Evolutionary conservation across 2,329 filamentous ascomycete species (phyloP).

Genomic region (Dryadomyces sulphureus): DNA sequence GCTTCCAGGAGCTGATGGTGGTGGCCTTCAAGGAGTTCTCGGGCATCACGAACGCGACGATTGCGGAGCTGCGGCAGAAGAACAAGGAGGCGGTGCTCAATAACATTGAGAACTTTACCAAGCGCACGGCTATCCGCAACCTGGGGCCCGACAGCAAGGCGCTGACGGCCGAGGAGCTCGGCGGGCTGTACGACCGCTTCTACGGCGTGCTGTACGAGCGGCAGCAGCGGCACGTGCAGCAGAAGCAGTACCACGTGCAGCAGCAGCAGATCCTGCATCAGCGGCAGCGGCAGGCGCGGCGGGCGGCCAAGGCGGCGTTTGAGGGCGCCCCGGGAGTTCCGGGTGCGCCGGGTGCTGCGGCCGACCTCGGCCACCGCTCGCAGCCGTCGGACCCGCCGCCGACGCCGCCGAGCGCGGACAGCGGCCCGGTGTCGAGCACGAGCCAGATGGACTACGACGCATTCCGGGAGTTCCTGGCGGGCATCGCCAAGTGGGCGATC

Average conservation of each 20-base stretch:
- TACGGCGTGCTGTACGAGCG: slow-evolving; percentile 85
- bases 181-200: slow-evolving; percentile 85
- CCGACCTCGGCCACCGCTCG: too few species aligned
- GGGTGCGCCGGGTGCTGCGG: too few species aligned
- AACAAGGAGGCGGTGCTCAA: slow-evolving; percentile 91
- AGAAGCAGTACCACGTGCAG: slow-evolving; percentile 62
- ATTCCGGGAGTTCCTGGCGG: slow-evolving; percentile 85
- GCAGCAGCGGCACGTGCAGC: slow-evolving; percentile 64
- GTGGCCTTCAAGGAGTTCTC: slow-evolving; percentile 98
- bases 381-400: slow-evolving; percentile 10
- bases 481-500: slow-evolving; percentile 83
- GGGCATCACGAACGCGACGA: slow-evolving; percentile 82
- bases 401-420: slow-evolving; percentile 48
- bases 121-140: slow-evolving; percentile 90
- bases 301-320: slow-evolving; percentile 8
- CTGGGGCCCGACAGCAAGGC: slow-evolving; percentile 92
- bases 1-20: slow-evolving; percentile 97
- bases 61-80: slow-evolving; percentile 75
- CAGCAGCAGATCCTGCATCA: slow-evolving; percentile 12
- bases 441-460: slow-evolving; percentile 95
- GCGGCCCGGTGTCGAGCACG: slow-evolving; percentile 75
- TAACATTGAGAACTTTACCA: slow-evolving; percentile 94
- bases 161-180: slow-evolving; percentile 70
- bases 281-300: not conserved
- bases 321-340: too few species aligned